phyloP scores from a whole-genome alignment of 306 rosid genomes.

The Acacia melanoxylon region DNA sequence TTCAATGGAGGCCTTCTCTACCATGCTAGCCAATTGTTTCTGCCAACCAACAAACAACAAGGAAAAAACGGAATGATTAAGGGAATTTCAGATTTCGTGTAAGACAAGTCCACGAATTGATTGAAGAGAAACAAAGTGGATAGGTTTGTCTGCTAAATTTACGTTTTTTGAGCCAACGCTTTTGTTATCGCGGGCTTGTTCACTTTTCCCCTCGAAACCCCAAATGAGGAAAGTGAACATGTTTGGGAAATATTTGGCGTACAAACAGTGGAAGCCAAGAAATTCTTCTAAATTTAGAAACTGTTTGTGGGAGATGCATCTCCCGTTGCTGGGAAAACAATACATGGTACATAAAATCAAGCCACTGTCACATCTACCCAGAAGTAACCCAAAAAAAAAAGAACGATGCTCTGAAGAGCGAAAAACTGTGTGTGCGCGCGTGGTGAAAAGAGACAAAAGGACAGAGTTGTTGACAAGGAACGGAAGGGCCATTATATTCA shows the following conservation, averaged over 20 bases:
- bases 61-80: not conserved
- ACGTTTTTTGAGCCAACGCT: not conserved
- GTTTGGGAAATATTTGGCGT: constrained; percentile 42
- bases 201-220: constrained; percentile 41
- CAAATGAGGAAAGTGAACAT: constrained; percentile 72
- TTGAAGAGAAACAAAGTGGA: constrained; percentile 17
- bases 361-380: not conserved
- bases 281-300: constrained; percentile 57
- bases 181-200: constrained; percentile 32
- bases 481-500: not conserved
- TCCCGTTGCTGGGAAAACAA: constrained; percentile 25
- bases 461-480: not conserved
- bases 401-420: not conserved
- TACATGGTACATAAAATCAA: constrained; percentile 48
- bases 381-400: not conserved
- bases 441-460: not conserved
- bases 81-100: not conserved
- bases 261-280: constrained; percentile 63
- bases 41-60: constrained; percentile 26
- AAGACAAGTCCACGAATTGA: not conserved
- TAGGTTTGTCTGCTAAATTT: constrained; percentile 39
- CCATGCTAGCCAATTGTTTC: constrained; percentile 99
- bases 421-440: not conserved
- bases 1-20: constrained; percentile 92
- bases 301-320: constrained; percentile 16